phyloP scores from a whole-genome alignment of 192 early-diverging fungal genomes.

The Borealophlyctis nickersoniae region DNA sequence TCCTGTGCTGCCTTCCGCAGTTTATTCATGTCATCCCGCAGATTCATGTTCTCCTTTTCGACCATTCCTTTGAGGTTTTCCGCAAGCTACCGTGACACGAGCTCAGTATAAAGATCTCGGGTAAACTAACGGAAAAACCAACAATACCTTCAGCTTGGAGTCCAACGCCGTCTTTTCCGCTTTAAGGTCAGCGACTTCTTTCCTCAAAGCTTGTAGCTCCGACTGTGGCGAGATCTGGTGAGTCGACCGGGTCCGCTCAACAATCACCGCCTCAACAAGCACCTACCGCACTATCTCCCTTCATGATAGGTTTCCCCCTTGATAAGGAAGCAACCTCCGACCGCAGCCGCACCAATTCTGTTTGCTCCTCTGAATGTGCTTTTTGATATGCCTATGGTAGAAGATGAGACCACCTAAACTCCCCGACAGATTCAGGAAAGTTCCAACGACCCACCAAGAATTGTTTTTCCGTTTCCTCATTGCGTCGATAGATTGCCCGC shows the following conservation, averaged over 20 bases:
- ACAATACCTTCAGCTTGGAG: slow-evolving; percentile 37
- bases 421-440: neutral
- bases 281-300: neutral
- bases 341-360: slow-evolving; percentile 29
- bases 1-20: slow-evolving; percentile 40
- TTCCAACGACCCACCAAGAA: slow-evolving; percentile 32
- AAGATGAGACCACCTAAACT: neutral
- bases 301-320: neutral
- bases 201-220: slow-evolving; percentile 18
- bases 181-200: slow-evolving; percentile 10
- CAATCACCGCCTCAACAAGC: neutral
- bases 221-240: slow-evolving; percentile 13
- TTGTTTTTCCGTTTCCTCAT: slow-evolving; percentile 45
- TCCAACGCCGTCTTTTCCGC: slow-evolving; percentile 37
- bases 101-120: neutral
- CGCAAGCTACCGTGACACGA: slow-evolving; percentile 20
- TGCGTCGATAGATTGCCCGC: slow-evolving; percentile 40
- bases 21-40: slow-evolving; percentile 39
- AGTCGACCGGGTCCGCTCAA: too few relatives aligned
- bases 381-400: slow-evolving; percentile 33
- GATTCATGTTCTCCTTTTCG: slow-evolving; percentile 39
- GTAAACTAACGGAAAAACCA: neutral
- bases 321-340: slow-evolving; percentile 9
- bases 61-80: slow-evolving; percentile 43
- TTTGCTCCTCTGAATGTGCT: slow-evolving; percentile 27